These are phyloP conservation scores for Penicillium corylophilum DNA, from an alignment of 2,329 filamentous ascomycete species.

Conservation along the genomic window DNA sequence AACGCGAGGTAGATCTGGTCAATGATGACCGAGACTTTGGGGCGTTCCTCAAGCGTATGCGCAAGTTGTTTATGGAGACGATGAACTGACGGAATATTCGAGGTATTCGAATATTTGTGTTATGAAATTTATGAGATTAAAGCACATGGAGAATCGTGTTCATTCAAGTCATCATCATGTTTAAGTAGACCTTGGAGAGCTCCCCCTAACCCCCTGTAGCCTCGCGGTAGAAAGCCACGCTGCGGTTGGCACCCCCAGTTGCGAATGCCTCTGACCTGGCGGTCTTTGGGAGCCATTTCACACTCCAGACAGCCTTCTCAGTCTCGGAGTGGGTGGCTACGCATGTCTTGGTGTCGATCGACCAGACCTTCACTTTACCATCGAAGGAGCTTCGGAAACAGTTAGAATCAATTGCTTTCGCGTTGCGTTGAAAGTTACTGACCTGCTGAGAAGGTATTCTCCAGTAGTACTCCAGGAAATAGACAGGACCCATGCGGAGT, in stretches of 20 bases:
- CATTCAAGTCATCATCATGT: slow-evolving; percentile 14
- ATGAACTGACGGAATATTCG: slow-evolving; percentile 43
- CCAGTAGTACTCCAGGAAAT: slow-evolving; percentile 92
- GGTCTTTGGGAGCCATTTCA: slow-evolving; percentile 77
- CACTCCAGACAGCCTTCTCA: slow-evolving; percentile 78
- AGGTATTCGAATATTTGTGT: not conserved
- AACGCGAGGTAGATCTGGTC: slow-evolving; percentile 55
- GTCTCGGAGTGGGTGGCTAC: slow-evolving; percentile 94
- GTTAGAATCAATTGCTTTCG: slow-evolving; percentile 9
- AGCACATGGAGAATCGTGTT: slow-evolving; percentile 13
- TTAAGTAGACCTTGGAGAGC: not conserved
- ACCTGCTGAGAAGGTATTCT: slow-evolving; percentile 84
- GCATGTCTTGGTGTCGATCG: slow-evolving; percentile 75
- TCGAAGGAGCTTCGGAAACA: slow-evolving; percentile 67
- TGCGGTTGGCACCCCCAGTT: slow-evolving; percentile 72
- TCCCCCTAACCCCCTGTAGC: slow-evolving; percentile 63
- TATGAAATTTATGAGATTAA: slow-evolving; percentile 18
- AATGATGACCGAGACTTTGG: slow-evolving; percentile 62
- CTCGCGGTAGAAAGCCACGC: slow-evolving; percentile 79
- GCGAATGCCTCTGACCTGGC: slow-evolving; percentile 67
- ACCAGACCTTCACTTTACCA: slow-evolving; percentile 96
- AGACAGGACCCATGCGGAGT: slow-evolving; percentile 83
- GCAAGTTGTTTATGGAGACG: slow-evolving; percentile 57
- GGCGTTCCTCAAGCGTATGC: slow-evolving; percentile 62
- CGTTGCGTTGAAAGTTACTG: slow-evolving; percentile 22